Base-by-base conservation (phyloP, 2,329 filamentous ascomycete genomes). In the Colletotrichum tropicale region DNA sequence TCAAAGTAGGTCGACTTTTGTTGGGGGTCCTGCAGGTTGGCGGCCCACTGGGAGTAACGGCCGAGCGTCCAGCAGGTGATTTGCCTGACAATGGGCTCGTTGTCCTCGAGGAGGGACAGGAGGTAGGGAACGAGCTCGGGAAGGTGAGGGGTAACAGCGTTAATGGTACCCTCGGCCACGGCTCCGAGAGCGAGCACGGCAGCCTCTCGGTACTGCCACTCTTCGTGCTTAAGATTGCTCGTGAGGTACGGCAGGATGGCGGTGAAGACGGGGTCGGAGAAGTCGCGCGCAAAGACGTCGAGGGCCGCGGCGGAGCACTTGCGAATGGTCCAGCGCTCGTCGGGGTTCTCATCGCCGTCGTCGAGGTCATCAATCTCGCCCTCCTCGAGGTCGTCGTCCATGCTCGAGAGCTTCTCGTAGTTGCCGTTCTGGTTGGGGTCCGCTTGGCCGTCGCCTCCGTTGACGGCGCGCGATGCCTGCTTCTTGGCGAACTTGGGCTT, bases 31-130 rank as follows among this genome's bases (percentile, higher is more conserved):
- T 91, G 86, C 26, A 98, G 90, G 77, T 93, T 91, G 6, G 96
- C 94, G 12, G 96, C 96, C 97, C 97, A 99, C 60, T 93, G 89
- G 7, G 97, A 98, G 85, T 98, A 99, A 61, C 97, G 92, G 21
- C 96, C 96, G 26, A 99, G 90, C 8, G 97, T 98, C 97, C 97
- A 99, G 85, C 97, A 99, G 28, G 96, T 98, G 79, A 99, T 99
- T 82, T 98, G 95, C 77, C 97, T 91, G 48, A 99, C 96, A 16
- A 98, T 94, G 16, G 97, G 95, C 84, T 98, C 96, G 2, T 90
- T 82, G 81, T 99, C 97, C 73, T 94, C 91, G 43, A 99, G 89
- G 1, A 98, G 90, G 9, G 94, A 94, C 79, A 98, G 94, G 64
- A 99, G 91, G 83, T 98, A 99, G 2, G 95, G 94, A 4, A 98